Evolutionary conservation across 371 early-diverging fungal species (phyloP), one percentile per base, ranked within the genome.

Genomic region (Mucor indicus): DNA sequence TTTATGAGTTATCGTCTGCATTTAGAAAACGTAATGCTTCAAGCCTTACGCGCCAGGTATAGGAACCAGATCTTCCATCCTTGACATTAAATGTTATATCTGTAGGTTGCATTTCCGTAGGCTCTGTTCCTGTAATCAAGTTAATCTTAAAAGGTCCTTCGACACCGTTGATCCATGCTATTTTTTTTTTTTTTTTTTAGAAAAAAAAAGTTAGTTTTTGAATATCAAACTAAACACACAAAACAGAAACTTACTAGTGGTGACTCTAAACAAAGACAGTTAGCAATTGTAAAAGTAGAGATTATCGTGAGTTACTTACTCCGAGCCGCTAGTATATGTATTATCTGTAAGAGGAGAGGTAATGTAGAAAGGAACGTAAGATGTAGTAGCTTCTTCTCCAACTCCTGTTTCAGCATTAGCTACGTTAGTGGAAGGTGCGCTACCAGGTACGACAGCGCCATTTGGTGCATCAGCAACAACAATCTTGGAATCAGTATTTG

Each of bases 161-260:
- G 4, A 42, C 3, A 41, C 54, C 54, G 22, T 54, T 45, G 9
- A 17, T 19, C 53, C 53, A 53, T 22, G 15, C 36, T 44, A 44
- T 12, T n/a, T n/a, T n/a, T n/a, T n/a, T n/a, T n/a, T n/a, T n/a
- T n/a, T n/a, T n/a, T n/a, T n/a, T n/a, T n/a, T 12, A 11, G 19
- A 31, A 17, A 43, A 12, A 6, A 35, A 5, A 43, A 2, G 21
- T 25, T 25, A n/a, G 4, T 32, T 22, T 22, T 16, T 29, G 20
- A 24, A 17, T 24, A 23, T 24, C 22, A 10, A 20, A 15, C 23
- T 25, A 4, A 27, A 27, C 29, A 27, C 29, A 7, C 11, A 27
- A 27, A 7, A 24, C 25, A 20, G 22, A 15, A 11, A 33, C 35
- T 33, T 33, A 33, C 35, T 33, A 11, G 35, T 33, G n/a, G n/a